Evolutionary conservation across 495 filamentous ascomycete species (phyloP), one percentile per base, ranked within the genome.

Genomic region (Penicillium flavigenum): DNA sequence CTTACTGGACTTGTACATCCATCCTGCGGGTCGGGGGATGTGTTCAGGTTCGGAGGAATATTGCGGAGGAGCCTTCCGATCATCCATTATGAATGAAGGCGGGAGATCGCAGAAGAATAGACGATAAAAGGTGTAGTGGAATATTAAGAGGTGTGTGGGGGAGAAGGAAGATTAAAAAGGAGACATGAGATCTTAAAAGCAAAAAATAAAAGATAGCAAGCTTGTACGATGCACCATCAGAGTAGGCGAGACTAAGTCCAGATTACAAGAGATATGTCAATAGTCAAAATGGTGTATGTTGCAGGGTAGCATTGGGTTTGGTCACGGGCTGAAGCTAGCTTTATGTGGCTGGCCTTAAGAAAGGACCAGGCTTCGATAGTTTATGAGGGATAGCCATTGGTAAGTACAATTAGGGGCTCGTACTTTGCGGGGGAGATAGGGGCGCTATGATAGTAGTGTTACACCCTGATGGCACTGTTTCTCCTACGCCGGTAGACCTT

Each of bases 1-100:
- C 32, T 65, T 72, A 41, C 83, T 53, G 26, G 75, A 71, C 62
- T 79, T 81, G 77, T 79, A 79, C 66, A 73, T 78, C 76, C 76
- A 78, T 51, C 77, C 76, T n/a, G 54, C 29, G 34, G 74, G 67
- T 17, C 63, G 58, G 2, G 54, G 20, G n/a, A 34, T 17, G 2
- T 64, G 36, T 16, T 41, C 54, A 17, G 52, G 26, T 44, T 64
- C 56, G 17, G 60, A 20, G 27, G 44, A 53, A 16, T 55, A 48
- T 12, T 56, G 38, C 1, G 39, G n/a, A 26, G 58, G 53, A 36
- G 58, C 26, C 47, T 66, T 68, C 12, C 47, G n/a, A 5, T 60
- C 57, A 12, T 19, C 58, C 62, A 65, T 65, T 52, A 44, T 39
- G 52, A 54, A 32, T 46, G 19, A 50, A 24, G 19, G 29, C 27